Evolutionary conservation across 2,329 filamentous ascomycete genomes (phyloP), one percentile per base, ranked within the genome.

Genomic region (Balansia obtecta): DNA sequence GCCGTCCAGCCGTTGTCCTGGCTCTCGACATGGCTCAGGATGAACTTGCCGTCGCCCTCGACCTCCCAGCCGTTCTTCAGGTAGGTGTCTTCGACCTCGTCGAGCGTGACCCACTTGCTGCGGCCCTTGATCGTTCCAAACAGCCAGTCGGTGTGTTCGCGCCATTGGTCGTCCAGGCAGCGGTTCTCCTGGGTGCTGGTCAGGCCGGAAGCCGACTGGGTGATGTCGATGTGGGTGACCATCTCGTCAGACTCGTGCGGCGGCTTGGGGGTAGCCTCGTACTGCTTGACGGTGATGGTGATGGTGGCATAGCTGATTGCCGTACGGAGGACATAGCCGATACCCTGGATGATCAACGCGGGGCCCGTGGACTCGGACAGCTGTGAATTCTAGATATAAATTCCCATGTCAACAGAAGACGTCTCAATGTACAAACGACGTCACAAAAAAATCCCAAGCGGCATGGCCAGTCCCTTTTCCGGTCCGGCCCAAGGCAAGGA

Each of bases 71-170:
- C 77, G 46, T 72, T 65, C 54, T 71, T 72, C 49, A 83, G 71
- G 51, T 68, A 79, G 4, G 72, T 77, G 59, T 83, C 78, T n/a
- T 70, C 64, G 38, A 80, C 65, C 16, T 75, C 72, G 16, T 67
- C 71, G 18, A 68, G 61, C 11, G 59, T 62, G 52, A 78, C 57
- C 63, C 75, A 81, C 44, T 71, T 67, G 42, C 75, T 79, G 53
- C 73, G 74, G 51, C 85, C 86, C 48, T 71, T 71, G 54, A 93
- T 76, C 50, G 68, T 70, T 52, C 89, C 89, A 64, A 94, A 95
- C 57, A 95, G 77, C 73, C 82, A 83, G 71, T 95, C 88, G 22
- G 70, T 71, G 71, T 90, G 86, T 55, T 79, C 76, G 58, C 84
- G 82, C 57, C 58, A 65, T 49, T 57, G 58, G 63, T 66, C 61